These are phyloP conservation scores for Miscanthus sacchariflorus DNA, from an alignment of 202 grass and related monocot species.

Conservation along the genomic window DNA sequence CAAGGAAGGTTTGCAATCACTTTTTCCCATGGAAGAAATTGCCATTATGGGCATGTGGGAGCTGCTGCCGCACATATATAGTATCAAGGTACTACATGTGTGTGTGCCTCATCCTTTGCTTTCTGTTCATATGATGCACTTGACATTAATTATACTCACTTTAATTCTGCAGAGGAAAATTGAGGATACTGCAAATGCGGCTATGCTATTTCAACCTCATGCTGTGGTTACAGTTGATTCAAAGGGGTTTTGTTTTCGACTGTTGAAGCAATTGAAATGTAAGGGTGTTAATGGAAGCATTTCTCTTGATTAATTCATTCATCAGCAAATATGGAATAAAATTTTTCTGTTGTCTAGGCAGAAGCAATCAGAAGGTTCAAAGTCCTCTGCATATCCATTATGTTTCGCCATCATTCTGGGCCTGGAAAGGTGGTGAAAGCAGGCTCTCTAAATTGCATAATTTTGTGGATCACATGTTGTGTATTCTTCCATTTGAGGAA, in stretches of 20 bases:
- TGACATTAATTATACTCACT: conserved; percentile 35
- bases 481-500: conserved; percentile 95
- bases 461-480: conserved; percentile 93
- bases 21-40: conserved; percentile 98
- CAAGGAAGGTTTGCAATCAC: conserved; percentile 74
- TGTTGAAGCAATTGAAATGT: conserved; percentile 81
- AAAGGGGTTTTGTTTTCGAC: conserved; percentile 91
- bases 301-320: conserved; percentile 46
- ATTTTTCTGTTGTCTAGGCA: conserved; percentile 59
- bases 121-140: conserved; percentile 31
- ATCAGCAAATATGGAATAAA: conserved; percentile 39
- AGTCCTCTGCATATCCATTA: conserved; percentile 88
- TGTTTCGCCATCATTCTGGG: conserved; percentile 98
- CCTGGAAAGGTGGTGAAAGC: conserved; percentile 94
- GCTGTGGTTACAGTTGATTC: conserved; percentile 90
- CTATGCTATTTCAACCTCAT: conserved; percentile 81
- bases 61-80: conserved; percentile 78
- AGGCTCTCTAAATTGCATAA: conserved; percentile 62
- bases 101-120: conserved; percentile 23
- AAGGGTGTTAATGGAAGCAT: conserved; percentile 36
- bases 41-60: conserved; percentile 98
- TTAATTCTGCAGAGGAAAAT: conserved; percentile 68
- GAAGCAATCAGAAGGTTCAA: conserved; percentile 40
- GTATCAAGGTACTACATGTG: conserved; percentile 66
- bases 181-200: conserved; percentile 61